phyloP scores from a whole-genome alignment of 495 filamentous ascomycete species.

The Paragyromitra xinjiangensis region DNA sequence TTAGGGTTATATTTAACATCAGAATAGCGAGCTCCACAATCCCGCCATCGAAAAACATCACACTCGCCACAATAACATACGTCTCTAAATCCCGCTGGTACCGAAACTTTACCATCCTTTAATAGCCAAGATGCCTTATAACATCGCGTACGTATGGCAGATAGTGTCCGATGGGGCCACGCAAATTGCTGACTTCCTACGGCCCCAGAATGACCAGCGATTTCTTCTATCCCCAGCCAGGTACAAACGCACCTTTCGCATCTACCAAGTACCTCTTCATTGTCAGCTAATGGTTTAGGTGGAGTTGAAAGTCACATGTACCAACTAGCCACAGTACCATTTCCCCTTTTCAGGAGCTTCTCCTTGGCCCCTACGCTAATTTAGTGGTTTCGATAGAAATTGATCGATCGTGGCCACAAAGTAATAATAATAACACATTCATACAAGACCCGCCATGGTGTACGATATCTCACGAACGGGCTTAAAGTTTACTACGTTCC shows the following conservation, averaged over 20 bases:
- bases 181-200: conserved; percentile 43
- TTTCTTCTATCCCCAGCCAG: conserved; percentile 98
- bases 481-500: conserved; percentile 98
- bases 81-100: not conserved
- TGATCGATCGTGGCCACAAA: conserved; percentile 96
- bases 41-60: no score
- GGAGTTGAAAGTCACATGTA: conserved; percentile 98
- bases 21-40: no score
- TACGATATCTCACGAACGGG: conserved; percentile 97
- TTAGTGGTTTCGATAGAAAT: conserved; percentile 64
- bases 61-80: not conserved
- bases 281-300: conserved; percentile 61
- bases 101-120: not conserved
- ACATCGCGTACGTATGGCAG: conserved; percentile 71
- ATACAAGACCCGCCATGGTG: conserved; percentile 88
- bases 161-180: not conserved
- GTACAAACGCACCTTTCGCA: conserved; percentile 58
- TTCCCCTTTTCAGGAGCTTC: not conserved
- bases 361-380: conserved; percentile 23
- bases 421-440: conserved; percentile 97
- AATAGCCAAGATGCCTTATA: conserved; percentile 68
- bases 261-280: not conserved
- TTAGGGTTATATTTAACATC: no score
- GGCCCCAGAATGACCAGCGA: conserved; percentile 91
- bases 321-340: conserved; percentile 75